Evolutionary conservation across 805 yeast species (phyloP), one percentile per base, ranked within the genome.

Genomic region (Zygoascus tannicola): DNA sequence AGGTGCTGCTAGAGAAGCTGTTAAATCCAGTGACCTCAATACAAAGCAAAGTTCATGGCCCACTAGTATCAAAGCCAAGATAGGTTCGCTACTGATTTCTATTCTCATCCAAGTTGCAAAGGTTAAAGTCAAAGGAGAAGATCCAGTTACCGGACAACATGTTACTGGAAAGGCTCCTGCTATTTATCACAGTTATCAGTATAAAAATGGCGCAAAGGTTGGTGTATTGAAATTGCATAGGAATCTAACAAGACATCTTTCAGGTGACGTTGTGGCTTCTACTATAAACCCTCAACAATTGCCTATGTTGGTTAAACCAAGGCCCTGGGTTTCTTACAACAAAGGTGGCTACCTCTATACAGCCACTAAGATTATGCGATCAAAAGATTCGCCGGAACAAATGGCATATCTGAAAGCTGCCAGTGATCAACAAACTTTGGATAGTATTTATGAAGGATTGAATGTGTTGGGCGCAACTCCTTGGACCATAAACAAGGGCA

Each of bases 261-360:
- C 85, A 7, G 77, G 81, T 2, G 87, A 80, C 40, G 65, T 78
- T 4, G 69, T 72, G 20, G 80, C 81, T 41, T 71, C 83, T 1
- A 76, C 83, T 3, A 62, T 73, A 18, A 85, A 79, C 55, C 95
- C 97, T 0, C 97, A 90, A 60, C 71, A 75, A 49, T 69, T 92
- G 42, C 98, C 98, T 5, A 92, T 92, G 98, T 69, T 92, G 40
- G 81, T 84, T 5, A 76, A 78, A 49, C 98, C 98, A n/a, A 69
- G 78, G 44, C 85, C 86, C 4, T 92, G 98, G 98, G 73, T 78
- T 0, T 66, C 77, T 8, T 80, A 80, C 74, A 78, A 80, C 56
- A 74, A 75, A 44, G 98, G 98, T 52, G 98, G 97, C 0, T 88
- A 85, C 56, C 68, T 75, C 46, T 80, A 78, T 56, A 70, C 82